Base-by-base conservation (phyloP, 2,329 filamentous ascomycete species). In the Cephalotrichum gorgonifer region DNA sequence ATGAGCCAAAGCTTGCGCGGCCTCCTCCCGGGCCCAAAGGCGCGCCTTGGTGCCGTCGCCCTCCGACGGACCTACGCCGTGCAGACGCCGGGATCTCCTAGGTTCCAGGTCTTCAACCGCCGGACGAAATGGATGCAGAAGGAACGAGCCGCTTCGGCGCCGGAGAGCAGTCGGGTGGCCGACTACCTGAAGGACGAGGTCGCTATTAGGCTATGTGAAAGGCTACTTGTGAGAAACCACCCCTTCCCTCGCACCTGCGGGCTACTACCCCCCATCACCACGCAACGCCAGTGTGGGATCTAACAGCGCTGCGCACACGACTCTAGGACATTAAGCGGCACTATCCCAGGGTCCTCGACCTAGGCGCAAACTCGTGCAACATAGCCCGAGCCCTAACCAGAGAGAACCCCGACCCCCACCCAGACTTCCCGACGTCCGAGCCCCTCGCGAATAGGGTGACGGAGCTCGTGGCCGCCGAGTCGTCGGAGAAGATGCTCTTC, bases 101-200 rank as follows among this genome's bases (percentile, higher is more conserved):
- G 83, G 33, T 81, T 94, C 57, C 85, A 96, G 57, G 86, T 98
- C 64, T 98, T 98, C 78, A 94, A 95, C 67, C 79, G 83, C 53
- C 78, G 79, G 56, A 80, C 83, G 22, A 98, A 98, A 74, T 90
- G 86, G 74, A 70, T 93, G 44, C 93, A 98, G 64, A 94, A 88
- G 64, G 89, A 97, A 65, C 80, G 91, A 53, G 86, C 89, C 1
- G 90, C 87, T 1, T 63, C 73, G 43, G 73, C 91, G 61, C 70
- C 77, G 9, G 79, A 87, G 54, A 67, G 76, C 54, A 89, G 89
- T 62, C 78, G 91, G 15, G 78, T 86, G 58, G 85, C 88, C 23
- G 93, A 97, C 68, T 97, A 97, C 62, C 72, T 98, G 50, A 89
- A 90, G 63, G 89, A 97, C 62, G 91, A 97, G 64, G 85, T 96